Evolutionary conservation across 257 asterid species (phyloP), one percentile per base, ranked within the genome.

Genomic region (Ajuga chamaepitys): DNA sequence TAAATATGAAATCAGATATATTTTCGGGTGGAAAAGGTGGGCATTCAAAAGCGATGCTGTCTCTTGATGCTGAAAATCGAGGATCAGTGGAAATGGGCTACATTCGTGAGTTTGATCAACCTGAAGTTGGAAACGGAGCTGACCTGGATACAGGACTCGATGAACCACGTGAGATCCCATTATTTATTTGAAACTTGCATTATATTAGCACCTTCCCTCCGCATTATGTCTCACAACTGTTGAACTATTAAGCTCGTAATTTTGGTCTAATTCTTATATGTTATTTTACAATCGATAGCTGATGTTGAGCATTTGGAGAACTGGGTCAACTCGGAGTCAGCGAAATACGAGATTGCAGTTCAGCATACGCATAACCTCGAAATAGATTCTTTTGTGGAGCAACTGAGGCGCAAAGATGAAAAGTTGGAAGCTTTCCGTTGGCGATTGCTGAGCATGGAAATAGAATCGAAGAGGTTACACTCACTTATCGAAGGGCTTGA

Each of bases 301-400:
- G 84, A 81, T 65, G 55, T 71, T 41, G 82, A 81, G 63, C 80
- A 76, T 58, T 61, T 81, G 67, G 88, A 80, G 70, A 79, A 74
- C 40, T 80, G 89, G 92, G 81, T 74, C 51, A 69, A 75, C 71
- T 71, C 81, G 11, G 88, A 78, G 74, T 75, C 83, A 17, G 89
- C 75, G 44, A 70, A 78, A 9, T 80, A 80, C 71, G 78, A 77
- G 67, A 32, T 70, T 67, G 77, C 78, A 40, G 62, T 74, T 58
- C 86, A 86, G 55, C 86, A 78, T 65, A 80, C 86, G 75, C 90
- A 84, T 66, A 76, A 68, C 44, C 80, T 81, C 5, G 97, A 87
- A 69, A 59, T 87, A 35, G 94, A 93, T 25, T 96, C 97, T 66
- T 93, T 93, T 69, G 83, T 85, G 4, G 98, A 93, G 81, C 97